phyloP scores from a whole-genome alignment of 2,329 filamentous ascomycete species.

The Rachicladosporium sp. region DNA sequence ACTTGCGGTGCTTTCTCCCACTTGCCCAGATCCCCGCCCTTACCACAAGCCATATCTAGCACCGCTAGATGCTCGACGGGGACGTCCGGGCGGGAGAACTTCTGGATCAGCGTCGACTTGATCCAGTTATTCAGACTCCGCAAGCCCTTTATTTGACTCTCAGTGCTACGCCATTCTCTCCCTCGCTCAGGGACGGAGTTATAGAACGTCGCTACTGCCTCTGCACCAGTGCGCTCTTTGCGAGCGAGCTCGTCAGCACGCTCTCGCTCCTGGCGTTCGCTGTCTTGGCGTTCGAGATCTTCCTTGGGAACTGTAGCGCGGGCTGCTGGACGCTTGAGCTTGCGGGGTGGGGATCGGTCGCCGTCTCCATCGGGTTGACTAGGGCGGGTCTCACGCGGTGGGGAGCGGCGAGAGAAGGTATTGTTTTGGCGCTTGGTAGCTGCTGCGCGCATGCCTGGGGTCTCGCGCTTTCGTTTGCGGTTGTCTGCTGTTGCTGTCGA shows the following conservation, averaged over 20 bases:
- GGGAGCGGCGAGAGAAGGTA: constrained; percentile 21
- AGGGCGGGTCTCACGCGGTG: constrained; percentile 14
- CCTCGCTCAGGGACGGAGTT: constrained; percentile 90
- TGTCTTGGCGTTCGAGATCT: constrained; percentile 45
- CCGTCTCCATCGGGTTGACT: constrained; percentile 12
- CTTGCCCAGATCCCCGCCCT: constrained; percentile 88
- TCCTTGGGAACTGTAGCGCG: constrained; percentile 52
- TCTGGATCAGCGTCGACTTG: constrained; percentile 94
- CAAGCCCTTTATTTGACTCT: constrained; percentile 88
- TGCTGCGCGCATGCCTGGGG: constrained; percentile 14
- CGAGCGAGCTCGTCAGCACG: constrained; percentile 46
- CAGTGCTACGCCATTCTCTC: constrained; percentile 85
- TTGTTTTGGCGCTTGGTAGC: constrained; percentile 14
- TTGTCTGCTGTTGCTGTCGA: no score
- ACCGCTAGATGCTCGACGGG: constrained; percentile 42
- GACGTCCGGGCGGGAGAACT: constrained; percentile 53
- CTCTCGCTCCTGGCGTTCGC: constrained; percentile 27
- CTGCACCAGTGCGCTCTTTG: constrained; percentile 24
- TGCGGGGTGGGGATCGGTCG: constrained; percentile 24
- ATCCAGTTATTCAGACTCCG: constrained; percentile 98
- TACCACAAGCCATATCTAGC: constrained; percentile 90
- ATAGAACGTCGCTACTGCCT: constrained; percentile 88
- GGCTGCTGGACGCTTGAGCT: constrained; percentile 26
- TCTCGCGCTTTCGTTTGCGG: constrained; percentile 21
- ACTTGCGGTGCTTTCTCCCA: constrained; percentile 90